Evolutionary conservation across 352 stramenopile genomes (phyloP), one percentile per base, ranked within the genome.

Genomic region (Globisporangium solare): DNA sequence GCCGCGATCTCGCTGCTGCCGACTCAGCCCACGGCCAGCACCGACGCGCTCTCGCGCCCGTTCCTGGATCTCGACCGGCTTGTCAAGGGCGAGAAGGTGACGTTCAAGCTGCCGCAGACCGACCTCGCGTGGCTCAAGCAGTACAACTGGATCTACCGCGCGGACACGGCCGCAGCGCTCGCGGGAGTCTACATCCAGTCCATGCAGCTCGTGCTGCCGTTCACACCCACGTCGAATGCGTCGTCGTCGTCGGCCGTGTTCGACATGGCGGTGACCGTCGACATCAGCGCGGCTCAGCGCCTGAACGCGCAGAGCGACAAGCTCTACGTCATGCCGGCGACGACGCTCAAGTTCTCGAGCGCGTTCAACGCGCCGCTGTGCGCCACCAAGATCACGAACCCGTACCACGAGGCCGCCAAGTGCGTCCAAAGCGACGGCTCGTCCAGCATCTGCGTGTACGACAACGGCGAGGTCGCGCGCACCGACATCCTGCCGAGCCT

Each of bases 351-450:
- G 10, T 54, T 54, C 48, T 32, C 48, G n/a, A 27, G 15, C 8
- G 31, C 27, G 6, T 18, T 54, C 31, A 54, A 54, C 8, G 31
- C 11, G 1, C 48, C 8, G 6, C 17, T 54, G 0, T 54, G 32
- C n/a, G 2, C 31, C 2, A 27, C 8, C 3, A 27, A 45, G 18
- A 46, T 54, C 32, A 45, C 32, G 31, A 54, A 60, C 8, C 54
- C 54, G 45, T 60, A 60, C 54, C 54, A 60, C 45, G 22, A 52
- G 15, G 31, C 43, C 11, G 54, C 54, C 54, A 46, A 47, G n/a
- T 60, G 54, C 31, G 22, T 60, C 15, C 40, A 47, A 7, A 24
- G 32, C n/a, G 53, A 52, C 15, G 35, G 51, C 12, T 8, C 27
- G 31, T 60, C 54, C 14, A 46, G 8, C n/a, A 12, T 60, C 14